Evolutionary conservation across 495 filamentous ascomycete genomes (phyloP).

Genomic region (Aspergillus leporis): DNA sequence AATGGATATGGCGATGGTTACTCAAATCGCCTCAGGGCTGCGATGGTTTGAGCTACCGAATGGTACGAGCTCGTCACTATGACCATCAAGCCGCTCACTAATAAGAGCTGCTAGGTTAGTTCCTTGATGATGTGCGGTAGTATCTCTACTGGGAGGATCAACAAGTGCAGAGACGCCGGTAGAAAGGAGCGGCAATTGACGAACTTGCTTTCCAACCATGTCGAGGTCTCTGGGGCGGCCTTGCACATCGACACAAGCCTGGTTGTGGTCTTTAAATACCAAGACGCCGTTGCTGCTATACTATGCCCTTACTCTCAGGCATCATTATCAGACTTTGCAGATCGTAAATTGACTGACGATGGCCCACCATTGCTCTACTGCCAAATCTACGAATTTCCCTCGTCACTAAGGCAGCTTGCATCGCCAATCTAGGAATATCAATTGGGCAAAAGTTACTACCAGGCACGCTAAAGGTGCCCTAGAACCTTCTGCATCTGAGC

Average conservation of each 20-base stretch:
- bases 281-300: neutral
- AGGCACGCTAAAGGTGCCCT: conserved; percentile 37
- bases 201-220: neutral
- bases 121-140: neutral
- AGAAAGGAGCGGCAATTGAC: neutral
- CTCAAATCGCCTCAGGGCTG: neutral
- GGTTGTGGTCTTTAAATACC: neutral
- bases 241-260: neutral
- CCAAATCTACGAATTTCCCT: conserved; percentile 39
- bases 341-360: conserved; percentile 23
- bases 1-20: conserved; percentile 18
- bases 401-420: conserved; percentile 37
- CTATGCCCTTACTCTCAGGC: neutral
- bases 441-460: conserved; percentile 28
- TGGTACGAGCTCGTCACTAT: conserved; percentile 9
- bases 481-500: conserved; percentile 46
- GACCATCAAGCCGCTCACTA: neutral
- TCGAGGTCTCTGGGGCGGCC: neutral
- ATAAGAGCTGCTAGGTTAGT: neutral
- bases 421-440: conserved; percentile 22
- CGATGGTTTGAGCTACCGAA: neutral
- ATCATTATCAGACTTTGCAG: conserved; percentile 22
- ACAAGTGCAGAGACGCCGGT: neutral
- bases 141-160: neutral
- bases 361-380: conserved; percentile 37